phyloP scores from a whole-genome alignment of 1,139 yeast species.

The Candida smagusa region DNA sequence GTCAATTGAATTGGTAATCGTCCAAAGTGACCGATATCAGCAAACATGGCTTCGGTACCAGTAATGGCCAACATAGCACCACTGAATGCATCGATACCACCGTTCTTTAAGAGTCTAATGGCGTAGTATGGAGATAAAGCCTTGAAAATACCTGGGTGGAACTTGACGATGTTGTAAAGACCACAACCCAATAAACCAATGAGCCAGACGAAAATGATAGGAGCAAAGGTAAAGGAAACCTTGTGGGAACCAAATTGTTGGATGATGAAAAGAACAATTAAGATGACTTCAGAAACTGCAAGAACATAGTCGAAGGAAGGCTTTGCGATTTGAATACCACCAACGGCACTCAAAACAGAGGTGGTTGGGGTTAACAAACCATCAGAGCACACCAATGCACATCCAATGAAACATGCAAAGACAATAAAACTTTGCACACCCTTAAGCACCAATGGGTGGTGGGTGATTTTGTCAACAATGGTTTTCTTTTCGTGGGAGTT shows the following conservation, averaged over 20 bases:
- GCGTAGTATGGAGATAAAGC: conserved; percentile 55
- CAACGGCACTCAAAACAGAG: conserved; percentile 52
- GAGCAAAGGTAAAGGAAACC: conserved; percentile 47
- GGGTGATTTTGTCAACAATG: conserved; percentile 16
- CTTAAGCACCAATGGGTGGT: conserved; percentile 22
- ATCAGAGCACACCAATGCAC: conserved; percentile 55
- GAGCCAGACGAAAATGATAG: conserved; percentile 52
- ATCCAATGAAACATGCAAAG: conserved; percentile 49
- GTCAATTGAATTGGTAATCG: conserved; percentile 48
- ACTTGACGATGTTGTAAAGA: conserved; percentile 37
- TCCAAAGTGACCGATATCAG: conserved; percentile 59
- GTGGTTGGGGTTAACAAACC: conserved; percentile 63
- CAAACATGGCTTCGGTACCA: conserved; percentile 64
- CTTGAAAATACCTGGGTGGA: conserved; percentile 43
- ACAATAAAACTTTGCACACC: conserved; percentile 31
- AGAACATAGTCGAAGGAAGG: conserved; percentile 41
- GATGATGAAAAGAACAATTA: conserved; percentile 39
- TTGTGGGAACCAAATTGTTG: conserved; percentile 48
- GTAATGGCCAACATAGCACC: conserved; percentile 56
- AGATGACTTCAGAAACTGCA: conserved; percentile 47
- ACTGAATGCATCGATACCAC: conserved; percentile 44
- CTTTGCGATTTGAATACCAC: conserved; percentile 46
- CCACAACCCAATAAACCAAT: conserved; percentile 45
- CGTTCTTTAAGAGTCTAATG: conserved; percentile 33
- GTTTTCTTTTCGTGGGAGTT: conserved; percentile 8